Conservation (phyloP, 225 moss, liverwort and hornwort genomes). For the Antitrichia curtipendula region DNA sequence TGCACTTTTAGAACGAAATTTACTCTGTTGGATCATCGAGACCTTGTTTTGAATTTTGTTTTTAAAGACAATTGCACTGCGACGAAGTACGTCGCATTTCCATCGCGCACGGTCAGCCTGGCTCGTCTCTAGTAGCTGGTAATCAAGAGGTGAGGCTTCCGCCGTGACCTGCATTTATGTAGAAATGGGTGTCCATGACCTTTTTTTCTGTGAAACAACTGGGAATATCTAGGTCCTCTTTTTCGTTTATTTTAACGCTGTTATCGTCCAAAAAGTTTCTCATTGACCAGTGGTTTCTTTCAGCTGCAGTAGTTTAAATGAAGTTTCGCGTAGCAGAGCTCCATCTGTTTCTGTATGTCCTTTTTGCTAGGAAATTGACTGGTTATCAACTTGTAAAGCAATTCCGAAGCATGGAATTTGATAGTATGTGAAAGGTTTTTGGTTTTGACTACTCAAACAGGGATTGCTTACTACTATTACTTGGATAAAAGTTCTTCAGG, state of each 20-base stretch:
- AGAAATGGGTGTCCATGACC: neutral
- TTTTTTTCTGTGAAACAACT: neutral
- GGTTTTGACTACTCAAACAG: neutral
- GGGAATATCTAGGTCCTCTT: neutral
- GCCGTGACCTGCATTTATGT: neutral
- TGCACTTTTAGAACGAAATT: neutral
- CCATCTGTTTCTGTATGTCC: neutral
- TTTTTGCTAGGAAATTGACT: neutral
- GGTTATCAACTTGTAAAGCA: neutral
- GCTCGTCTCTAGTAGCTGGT: neutral
- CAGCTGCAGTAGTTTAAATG: neutral
- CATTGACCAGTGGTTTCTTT: neutral
- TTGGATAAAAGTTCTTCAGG: neutral
- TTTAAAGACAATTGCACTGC: neutral
- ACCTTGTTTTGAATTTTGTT: neutral
- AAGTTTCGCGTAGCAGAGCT: neutral
- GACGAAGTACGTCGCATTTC: neutral
- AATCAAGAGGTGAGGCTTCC: slow-evolving; percentile 7
- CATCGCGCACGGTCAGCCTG: neutral
- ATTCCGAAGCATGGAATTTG: neutral
- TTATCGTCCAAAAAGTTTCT: neutral
- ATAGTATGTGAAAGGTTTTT: neutral
- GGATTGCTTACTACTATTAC: neutral
- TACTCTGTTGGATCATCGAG: neutral
- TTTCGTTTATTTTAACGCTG: neutral